These are phyloP conservation scores for Candida montana DNA, from an alignment of 805 yeast genomes.

Conservation along the genomic window DNA sequence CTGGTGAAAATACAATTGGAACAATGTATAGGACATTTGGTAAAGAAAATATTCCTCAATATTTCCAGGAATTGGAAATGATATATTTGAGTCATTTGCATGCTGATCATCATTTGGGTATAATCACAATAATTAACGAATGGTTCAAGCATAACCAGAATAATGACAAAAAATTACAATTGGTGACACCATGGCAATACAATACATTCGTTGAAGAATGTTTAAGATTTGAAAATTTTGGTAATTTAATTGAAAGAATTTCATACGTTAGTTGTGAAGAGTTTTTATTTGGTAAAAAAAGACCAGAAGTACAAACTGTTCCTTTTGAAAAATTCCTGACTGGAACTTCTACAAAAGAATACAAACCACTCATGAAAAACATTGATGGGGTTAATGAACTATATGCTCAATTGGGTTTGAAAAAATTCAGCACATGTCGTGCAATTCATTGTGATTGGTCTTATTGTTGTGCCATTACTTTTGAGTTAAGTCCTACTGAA, in stretches of 20 bases:
- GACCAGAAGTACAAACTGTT: conserved; percentile 28
- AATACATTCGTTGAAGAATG: conserved; percentile 66
- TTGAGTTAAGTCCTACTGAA: conserved; percentile 29
- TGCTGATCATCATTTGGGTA: conserved; percentile 95
- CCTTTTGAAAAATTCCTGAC: conserved; percentile 20
- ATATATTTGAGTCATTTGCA: conserved; percentile 85
- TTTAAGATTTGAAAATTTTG: conserved; percentile 40
- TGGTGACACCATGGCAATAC: conserved; percentile 75
- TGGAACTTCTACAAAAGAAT: neutral
- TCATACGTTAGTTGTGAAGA: conserved; percentile 57
- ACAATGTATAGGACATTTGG: conserved; percentile 60
- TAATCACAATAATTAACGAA: conserved; percentile 57
- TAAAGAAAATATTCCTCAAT: conserved; percentile 32
- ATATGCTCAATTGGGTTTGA: conserved; percentile 38
- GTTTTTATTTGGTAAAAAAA: conserved; percentile 36
- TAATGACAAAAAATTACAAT: conserved; percentile 39
- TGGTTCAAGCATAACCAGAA: conserved; percentile 50
- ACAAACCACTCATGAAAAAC: conserved; percentile 18
- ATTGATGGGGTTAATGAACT: conserved; percentile 28
- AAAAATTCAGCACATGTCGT: conserved; percentile 50
- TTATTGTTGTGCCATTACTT: conserved; percentile 57
- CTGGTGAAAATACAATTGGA: conserved; percentile 93
- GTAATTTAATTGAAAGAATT: conserved; percentile 36
- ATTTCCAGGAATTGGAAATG: conserved; percentile 57
- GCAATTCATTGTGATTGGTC: conserved; percentile 87